These are phyloP conservation scores for Botrytis cinerea DNA, from an alignment of 2,329 filamentous ascomycete genomes.

Conservation along the genomic window DNA sequence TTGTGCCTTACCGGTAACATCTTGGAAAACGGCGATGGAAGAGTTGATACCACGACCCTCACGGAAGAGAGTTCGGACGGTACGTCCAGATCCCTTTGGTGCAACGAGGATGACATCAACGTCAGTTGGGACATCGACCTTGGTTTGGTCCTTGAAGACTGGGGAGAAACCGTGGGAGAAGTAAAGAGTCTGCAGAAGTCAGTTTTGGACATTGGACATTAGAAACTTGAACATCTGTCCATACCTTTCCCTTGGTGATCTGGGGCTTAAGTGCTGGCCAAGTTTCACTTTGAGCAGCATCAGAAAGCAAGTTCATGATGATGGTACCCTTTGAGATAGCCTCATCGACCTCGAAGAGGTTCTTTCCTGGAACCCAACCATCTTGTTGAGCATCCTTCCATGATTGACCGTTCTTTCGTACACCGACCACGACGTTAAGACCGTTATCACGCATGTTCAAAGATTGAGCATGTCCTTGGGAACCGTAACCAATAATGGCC, in stretches of 20 bases:
- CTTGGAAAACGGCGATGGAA: conserved; percentile 96
- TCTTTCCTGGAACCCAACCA: conserved; percentile 97
- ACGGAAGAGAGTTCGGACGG: conserved; percentile 97
- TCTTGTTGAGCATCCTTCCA: conserved; percentile 98
- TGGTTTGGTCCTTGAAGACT: conserved; percentile 99
- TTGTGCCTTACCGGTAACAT: conserved; percentile 95
- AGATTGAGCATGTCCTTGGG: conserved; percentile 97
- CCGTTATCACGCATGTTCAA: conserved; percentile 99
- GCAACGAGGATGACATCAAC: conserved; percentile 99
- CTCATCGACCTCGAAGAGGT: conserved; percentile 97
- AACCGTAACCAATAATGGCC: conserved; percentile 97
- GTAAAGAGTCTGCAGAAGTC: conserved; percentile 78
- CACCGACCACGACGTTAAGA: conserved; percentile 97
- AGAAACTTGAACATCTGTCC: conserved; percentile 35
- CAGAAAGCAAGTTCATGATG: conserved; percentile 98
- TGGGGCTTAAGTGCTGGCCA: conserved; percentile 98
- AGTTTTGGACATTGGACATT: conserved; percentile 24
- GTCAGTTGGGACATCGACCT: conserved; percentile 93
- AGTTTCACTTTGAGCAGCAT: conserved; percentile 97
- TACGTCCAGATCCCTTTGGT: conserved; percentile 98
- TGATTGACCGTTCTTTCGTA: conserved; percentile 96
- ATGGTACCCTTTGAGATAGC: conserved; percentile 92
- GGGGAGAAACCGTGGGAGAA: conserved; percentile 99
- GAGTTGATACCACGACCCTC: conserved; percentile 99
- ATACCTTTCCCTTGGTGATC: conserved; percentile 96